Conservation (phyloP, 139 green algal species). For the Pseudopediastrum boryanum region DNA sequence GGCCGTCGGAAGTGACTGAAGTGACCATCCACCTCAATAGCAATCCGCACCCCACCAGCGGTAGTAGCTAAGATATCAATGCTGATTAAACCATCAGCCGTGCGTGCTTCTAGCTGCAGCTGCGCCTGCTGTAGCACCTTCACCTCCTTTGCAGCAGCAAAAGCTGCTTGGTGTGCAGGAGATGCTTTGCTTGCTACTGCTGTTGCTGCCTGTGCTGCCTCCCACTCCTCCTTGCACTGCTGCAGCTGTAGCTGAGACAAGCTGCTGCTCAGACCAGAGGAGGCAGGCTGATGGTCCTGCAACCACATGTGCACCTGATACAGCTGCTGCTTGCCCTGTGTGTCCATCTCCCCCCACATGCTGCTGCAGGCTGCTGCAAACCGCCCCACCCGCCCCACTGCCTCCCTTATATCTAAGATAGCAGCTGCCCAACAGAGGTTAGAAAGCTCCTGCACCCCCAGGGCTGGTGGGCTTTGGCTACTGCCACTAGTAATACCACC, state of each 20-base stretch:
- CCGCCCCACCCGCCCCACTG: not conserved
- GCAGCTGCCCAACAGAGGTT: not conserved
- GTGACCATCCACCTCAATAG: conserved; percentile 12
- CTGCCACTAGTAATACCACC: not conserved
- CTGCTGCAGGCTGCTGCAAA: not conserved
- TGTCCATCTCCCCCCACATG: not conserved
- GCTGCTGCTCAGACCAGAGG: not conserved
- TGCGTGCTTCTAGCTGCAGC: not conserved
- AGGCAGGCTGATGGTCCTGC: no score
- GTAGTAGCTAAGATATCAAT: conserved; percentile 12
- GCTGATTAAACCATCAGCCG: not conserved
- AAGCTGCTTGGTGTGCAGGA: not conserved
- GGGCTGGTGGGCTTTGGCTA: no score
- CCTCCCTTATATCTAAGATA: not conserved
- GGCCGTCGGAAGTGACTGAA: conserved; percentile 15
- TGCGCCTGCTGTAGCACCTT: not conserved
- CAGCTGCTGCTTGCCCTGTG: not conserved
- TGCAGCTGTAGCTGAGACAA: not conserved
- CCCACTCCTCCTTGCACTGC: conserved; percentile 24
- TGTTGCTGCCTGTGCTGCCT: no score
- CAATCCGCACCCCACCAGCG: conserved; percentile 1
- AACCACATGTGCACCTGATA: conserved; percentile 27
- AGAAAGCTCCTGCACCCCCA: no score
- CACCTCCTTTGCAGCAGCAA: not conserved
- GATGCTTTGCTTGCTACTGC: not conserved